These are phyloP conservation scores for Morella rubra DNA, from an alignment of 306 rosid species.

Conservation along the genomic window DNA sequence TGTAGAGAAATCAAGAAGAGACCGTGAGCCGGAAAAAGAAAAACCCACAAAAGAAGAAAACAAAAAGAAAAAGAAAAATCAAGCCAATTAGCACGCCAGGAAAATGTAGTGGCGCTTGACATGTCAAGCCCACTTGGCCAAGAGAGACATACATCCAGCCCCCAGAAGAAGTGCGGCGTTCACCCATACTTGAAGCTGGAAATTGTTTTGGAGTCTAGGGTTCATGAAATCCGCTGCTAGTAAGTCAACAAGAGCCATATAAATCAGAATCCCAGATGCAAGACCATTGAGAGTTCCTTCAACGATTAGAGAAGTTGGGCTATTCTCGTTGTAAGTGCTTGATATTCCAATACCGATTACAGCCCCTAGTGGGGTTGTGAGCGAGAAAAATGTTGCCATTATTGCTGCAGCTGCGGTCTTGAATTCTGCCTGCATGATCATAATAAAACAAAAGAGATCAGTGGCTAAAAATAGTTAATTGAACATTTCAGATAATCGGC, in stretches of 20 bases:
- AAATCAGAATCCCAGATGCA: conserved; percentile 73
- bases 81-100: too few species aligned
- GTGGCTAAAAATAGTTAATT: too few species aligned
- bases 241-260: conserved; percentile 59
- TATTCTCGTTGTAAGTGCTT: conserved; percentile 43
- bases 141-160: conserved; percentile 42
- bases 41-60: too few species aligned
- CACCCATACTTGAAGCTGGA: conserved; percentile 18
- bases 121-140: conserved; percentile 47
- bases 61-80: too few species aligned
- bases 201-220: conserved; percentile 33
- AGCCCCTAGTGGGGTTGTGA: conserved; percentile 70
- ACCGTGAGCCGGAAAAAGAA: too few species aligned
- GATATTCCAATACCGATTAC: conserved; percentile 57
- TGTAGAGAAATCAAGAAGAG: too few species aligned
- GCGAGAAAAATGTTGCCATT: conserved; percentile 60
- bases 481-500: too few species aligned
- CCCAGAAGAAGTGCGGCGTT: conserved; percentile 39
- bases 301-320: conserved; percentile 54
- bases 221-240: conserved; percentile 50
- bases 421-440: conserved; percentile 50
- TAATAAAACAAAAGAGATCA: background rate
- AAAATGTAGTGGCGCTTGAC: too few species aligned
- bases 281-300: conserved; percentile 63
- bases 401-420: conserved; percentile 40